Evolutionary conservation across 2,329 filamentous ascomycete genomes (phyloP).

Genomic region (Akanthomyces dipterigenus): DNA sequence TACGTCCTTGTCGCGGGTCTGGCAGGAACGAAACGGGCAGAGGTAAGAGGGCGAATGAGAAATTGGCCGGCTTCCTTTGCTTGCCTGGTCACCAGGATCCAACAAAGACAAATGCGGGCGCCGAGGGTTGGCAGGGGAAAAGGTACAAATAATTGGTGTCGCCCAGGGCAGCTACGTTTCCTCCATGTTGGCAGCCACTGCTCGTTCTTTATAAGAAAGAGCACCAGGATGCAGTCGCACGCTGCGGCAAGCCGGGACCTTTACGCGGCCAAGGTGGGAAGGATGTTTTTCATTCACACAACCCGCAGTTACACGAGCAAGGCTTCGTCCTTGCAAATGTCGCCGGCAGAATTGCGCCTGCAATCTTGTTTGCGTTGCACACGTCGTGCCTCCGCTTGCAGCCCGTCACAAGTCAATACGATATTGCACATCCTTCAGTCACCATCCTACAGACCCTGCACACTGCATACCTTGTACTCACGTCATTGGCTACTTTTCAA

Average conservation of each 20-base stretch:
- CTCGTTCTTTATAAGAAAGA: not conserved
- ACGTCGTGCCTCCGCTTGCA: not conserved
- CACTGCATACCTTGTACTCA: not conserved
- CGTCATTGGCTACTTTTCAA: not conserved
- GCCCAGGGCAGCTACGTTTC: not conserved
- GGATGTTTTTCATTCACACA: not conserved
- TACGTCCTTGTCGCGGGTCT: not conserved
- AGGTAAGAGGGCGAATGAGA: no score
- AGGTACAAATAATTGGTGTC: not conserved
- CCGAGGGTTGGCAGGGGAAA: no score
- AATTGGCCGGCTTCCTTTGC: no score
- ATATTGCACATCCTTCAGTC: not conserved
- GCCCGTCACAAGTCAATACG: not conserved
- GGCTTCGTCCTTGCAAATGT: not conserved
- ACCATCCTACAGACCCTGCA: not conserved
- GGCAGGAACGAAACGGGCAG: no score
- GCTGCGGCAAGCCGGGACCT: not conserved
- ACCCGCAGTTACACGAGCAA: not conserved
- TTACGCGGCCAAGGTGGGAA: not conserved
- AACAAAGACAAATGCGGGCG: no score
- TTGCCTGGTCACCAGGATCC: no score
- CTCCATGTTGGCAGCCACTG: not conserved
- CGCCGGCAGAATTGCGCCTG: not conserved
- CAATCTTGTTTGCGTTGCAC: slow-evolving; percentile 7
- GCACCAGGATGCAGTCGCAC: not conserved